Conservation (phyloP, 2,329 filamentous ascomycete genomes). For the Helminthosporium solani region DNA sequence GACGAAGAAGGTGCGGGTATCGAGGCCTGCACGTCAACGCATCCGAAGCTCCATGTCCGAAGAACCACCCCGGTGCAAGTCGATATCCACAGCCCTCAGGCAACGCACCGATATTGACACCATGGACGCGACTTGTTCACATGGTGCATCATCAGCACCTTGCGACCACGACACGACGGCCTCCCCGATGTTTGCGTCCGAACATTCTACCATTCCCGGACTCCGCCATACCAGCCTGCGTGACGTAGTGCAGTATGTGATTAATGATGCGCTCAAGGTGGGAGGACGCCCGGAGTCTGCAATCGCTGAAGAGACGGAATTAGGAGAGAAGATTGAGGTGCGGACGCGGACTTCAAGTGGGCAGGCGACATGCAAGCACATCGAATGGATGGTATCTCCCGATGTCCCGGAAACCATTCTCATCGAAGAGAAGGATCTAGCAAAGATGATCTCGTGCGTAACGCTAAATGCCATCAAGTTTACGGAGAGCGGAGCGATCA, state of each 20-base stretch:
- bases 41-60: slow-evolving; percentile 33
- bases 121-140: slow-evolving; percentile 26
- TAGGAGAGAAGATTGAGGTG: slow-evolving; percentile 53
- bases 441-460: slow-evolving; percentile 64
- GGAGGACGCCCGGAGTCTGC: slow-evolving; percentile 56
- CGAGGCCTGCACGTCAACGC: slow-evolving; percentile 26
- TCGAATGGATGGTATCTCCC: slow-evolving; percentile 53
- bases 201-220: slow-evolving; percentile 48
- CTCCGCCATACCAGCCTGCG: slow-evolving; percentile 51
- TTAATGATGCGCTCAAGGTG: slow-evolving; percentile 55
- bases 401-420: slow-evolving; percentile 56
- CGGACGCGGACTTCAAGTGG: slow-evolving; percentile 47
- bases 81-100: slow-evolving; percentile 18
- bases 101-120: slow-evolving; percentile 16
- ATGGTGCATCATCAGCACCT: slow-evolving; percentile 18
- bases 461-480: slow-evolving; percentile 71
- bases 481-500: slow-evolving; percentile 64
- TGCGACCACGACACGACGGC: slow-evolving; percentile 26
- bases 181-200: slow-evolving; percentile 37
- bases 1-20: slow-evolving; percentile 29
- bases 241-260: slow-evolving; percentile 53
- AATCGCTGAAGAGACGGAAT: slow-evolving; percentile 47
- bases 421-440: slow-evolving; percentile 63
- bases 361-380: slow-evolving; percentile 47
- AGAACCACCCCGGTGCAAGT: slow-evolving; percentile 22